phyloP scores from a whole-genome alignment of 1,284 basidiomycete species.

The Psilocybe mexicana region DNA sequence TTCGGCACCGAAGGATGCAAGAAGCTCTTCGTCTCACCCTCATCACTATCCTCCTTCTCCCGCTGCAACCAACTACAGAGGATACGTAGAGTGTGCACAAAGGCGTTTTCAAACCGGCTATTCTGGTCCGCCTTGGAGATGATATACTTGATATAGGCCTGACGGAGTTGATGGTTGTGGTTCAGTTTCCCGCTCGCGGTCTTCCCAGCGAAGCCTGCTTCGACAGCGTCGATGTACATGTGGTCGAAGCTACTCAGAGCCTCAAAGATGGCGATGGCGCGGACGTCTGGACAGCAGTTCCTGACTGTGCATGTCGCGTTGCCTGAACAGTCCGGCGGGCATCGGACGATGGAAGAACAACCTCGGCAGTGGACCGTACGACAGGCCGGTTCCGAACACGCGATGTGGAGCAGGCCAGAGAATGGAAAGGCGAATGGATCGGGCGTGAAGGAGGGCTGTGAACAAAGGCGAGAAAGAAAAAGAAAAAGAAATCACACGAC shows the following conservation, averaged over 20 bases:
- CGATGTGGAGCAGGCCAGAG: conserved; percentile 29
- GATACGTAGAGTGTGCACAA: conserved; percentile 25
- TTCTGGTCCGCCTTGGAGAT: conserved; percentile 20
- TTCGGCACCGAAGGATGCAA: conserved; percentile 21
- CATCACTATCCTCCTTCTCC: conserved; percentile 5
- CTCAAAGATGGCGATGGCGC: conserved; percentile 37
- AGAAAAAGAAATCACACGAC: background rate
- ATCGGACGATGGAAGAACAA: conserved; percentile 26
- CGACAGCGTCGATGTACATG: conserved; percentile 20
- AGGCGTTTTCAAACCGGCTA: conserved; percentile 27
- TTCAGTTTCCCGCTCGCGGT: background rate
- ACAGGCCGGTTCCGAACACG: conserved; percentile 29
- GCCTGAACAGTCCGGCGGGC: conserved; percentile 17
- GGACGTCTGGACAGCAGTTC: conserved; percentile 35
- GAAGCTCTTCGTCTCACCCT: conserved; percentile 8
- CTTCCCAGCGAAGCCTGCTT: conserved; percentile 20
- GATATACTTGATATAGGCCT: conserved; percentile 27
- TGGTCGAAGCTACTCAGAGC: conserved; percentile 37
- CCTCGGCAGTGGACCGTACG: conserved; percentile 35
- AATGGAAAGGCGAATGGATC: conserved; percentile 20
- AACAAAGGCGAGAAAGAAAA: conserved; percentile 5
- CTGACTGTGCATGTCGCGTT: conserved; percentile 29
- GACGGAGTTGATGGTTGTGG: conserved; percentile 11
- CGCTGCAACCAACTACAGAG: conserved; percentile 24
- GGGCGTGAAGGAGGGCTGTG: conserved; percentile 10